A percentile compares a stretch with the other conserved stretches of the same genome.
These are phyloP conservation scores for Fonsecaea multimorphosa DNA, from an alignment of 2,329 filamentous ascomycete species.

Conservation along the genomic window DNA sequence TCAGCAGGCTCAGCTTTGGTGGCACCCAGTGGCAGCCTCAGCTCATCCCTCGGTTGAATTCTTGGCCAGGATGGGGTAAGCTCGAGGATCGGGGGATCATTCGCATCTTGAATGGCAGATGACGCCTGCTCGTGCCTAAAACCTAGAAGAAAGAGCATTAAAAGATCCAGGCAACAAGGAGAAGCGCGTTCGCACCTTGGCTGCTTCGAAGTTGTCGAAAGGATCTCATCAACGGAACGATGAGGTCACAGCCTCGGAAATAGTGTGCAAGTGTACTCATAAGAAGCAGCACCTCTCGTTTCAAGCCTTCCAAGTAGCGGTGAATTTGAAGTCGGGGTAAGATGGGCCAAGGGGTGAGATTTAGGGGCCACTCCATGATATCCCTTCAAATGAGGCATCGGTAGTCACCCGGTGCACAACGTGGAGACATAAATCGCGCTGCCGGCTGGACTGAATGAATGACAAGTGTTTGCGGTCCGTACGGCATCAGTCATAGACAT, in stretches of 20 bases:
- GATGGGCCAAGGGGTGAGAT: constrained; percentile 5
- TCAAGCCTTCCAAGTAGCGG: constrained; percentile 15
- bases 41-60: constrained; percentile 16
- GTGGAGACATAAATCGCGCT: neutral
- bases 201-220: neutral
- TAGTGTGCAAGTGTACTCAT: neutral
- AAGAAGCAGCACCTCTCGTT: neutral
- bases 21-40: neutral
- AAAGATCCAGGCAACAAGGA: constrained; percentile 3
- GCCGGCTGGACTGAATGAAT: neutral
- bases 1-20: constrained; percentile 15
- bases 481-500: neutral
- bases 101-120: constrained; percentile 16
- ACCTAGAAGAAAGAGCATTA: constrained; percentile 6
- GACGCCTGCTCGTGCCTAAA: constrained; percentile 20
- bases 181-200: constrained; percentile 14
- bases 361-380: neutral
- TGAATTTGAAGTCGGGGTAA: constrained; percentile 15
- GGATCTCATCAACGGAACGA: neutral
- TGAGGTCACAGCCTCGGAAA: constrained; percentile 1
- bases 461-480: neutral
- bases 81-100: neutral
- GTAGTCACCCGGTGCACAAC: neutral
- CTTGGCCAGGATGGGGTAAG: constrained; percentile 9
- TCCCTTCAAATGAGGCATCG: neutral